Evolutionary conservation across 371 early-diverging fungal species (phyloP).

Genomic region (Apophysomyces elegans): DNA sequence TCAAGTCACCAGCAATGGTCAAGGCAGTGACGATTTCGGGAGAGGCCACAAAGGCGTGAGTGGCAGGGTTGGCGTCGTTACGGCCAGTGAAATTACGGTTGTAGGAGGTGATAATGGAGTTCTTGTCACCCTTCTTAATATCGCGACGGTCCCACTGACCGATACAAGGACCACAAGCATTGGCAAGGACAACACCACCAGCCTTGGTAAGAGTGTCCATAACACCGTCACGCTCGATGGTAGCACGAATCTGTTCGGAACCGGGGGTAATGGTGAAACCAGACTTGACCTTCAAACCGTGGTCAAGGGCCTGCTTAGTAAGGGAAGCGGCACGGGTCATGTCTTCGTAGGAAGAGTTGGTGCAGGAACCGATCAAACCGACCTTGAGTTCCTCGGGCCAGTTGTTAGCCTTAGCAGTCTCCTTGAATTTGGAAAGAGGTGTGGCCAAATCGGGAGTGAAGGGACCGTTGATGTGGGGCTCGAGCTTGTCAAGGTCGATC

Average conservation of each 20-base stretch:
- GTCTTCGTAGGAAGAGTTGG: constrained; percentile 95
- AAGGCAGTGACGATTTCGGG: constrained; percentile 94
- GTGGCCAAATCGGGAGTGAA: constrained; percentile 95
- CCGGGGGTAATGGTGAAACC: constrained; percentile 90
- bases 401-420: constrained; percentile 73
- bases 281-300: constrained; percentile 80
- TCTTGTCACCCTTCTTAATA: constrained; percentile 82
- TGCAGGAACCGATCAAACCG: constrained; percentile 94
- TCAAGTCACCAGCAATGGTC: constrained; percentile 86
- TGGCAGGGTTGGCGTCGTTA: constrained; percentile 91
- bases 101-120: constrained; percentile 67
- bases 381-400: constrained; percentile 88
- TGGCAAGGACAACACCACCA: constrained; percentile 91
- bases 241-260: constrained; percentile 95
- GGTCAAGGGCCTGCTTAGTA: constrained; percentile 80
- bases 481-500: constrained; percentile 83
- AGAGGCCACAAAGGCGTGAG: constrained; percentile 91
- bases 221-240: constrained; percentile 91
- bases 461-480: constrained; percentile 97
- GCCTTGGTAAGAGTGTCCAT: constrained; percentile 73
- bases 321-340: constrained; percentile 91
- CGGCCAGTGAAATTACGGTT: constrained; percentile 97
- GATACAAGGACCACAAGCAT: constrained; percentile 98
- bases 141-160: constrained; percentile 96
- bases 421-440: constrained; percentile 87